Evolutionary conservation across 305 asterid species (phyloP).

Genomic region (Lippia alba): DNA sequence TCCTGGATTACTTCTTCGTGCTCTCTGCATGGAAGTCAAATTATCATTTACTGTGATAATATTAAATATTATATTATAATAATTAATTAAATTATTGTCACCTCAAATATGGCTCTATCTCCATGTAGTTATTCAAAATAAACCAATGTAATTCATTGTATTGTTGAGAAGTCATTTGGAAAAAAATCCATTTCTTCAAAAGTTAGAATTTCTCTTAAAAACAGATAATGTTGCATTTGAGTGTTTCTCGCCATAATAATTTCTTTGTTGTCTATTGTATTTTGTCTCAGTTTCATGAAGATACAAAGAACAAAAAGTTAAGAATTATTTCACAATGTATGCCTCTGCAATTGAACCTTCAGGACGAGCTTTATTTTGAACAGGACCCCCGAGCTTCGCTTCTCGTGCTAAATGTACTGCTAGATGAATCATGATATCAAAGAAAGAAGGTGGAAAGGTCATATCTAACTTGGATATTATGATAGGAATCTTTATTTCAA

Average conservation of each 20-base stretch:
- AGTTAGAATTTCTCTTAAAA: not conserved
- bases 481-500: not conserved
- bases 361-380: not conserved
- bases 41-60: not conserved
- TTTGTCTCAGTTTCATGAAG: not conserved
- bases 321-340: not conserved
- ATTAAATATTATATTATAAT: not conserved
- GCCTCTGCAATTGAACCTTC: not conserved
- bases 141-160: not conserved
- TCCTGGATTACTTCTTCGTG: not conserved
- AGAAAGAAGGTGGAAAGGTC: not conserved
- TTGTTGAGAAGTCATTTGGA: not conserved
- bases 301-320: not conserved
- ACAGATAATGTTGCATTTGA: not conserved
- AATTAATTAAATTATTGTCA: not conserved
- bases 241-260: not conserved
- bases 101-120: not conserved
- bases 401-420: constrained; percentile 7
- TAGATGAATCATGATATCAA: constrained; percentile 1
- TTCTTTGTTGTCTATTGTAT: not conserved
- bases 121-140: not conserved
- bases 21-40: not conserved
- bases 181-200: not conserved
- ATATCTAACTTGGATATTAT: not conserved
- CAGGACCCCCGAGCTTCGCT: not conserved